A percentile compares a stretch with the other conserved stretches of the same genome.
phyloP scores from a whole-genome alignment of 1,284 basidiomycete species.

The Moesziomyces parantarcticus region DNA sequence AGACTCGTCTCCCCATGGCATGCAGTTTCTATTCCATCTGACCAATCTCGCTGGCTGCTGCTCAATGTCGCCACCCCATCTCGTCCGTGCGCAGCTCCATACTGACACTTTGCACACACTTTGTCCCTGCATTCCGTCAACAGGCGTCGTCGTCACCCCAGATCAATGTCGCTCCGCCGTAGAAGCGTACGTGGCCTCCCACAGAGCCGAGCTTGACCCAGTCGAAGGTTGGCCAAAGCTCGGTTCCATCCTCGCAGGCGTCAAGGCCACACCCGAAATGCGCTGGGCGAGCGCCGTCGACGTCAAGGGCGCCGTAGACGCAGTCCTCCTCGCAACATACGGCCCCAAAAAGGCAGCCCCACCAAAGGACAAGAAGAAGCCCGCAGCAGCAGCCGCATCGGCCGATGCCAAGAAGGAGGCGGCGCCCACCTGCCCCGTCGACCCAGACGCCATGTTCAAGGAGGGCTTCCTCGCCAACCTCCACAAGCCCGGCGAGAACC shows the following conservation, averaged over 20 bases:
- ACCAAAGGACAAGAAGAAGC: constrained; percentile 73
- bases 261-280: constrained; percentile 52
- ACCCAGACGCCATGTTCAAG: constrained; percentile 80
- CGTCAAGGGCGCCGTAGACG: constrained; percentile 86
- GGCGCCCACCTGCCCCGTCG: constrained; percentile 36
- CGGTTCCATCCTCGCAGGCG: constrained; percentile 59
- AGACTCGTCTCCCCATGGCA: constrained; percentile 47
- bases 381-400: constrained; percentile 21
- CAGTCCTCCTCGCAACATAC: constrained; percentile 79
- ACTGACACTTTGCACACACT: constrained; percentile 9
- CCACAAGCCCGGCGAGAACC: constrained; percentile 93
- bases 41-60: constrained; percentile 18
- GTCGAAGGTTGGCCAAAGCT: constrained; percentile 69
- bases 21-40: constrained; percentile 44
- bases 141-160: constrained; percentile 82
- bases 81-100: too few relatives aligned
- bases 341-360: constrained; percentile 71
- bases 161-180: constrained; percentile 77
- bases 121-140: neutral
- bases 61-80: neutral
- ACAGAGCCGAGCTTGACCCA: constrained; percentile 61
- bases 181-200: constrained; percentile 73
- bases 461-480: constrained; percentile 94
- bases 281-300: constrained; percentile 92
- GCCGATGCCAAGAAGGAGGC: constrained; percentile 40